Percentiles rank a stretch among this genome's conserved stretches.
Conservation (phyloP, 78 protist species). For the Ministeria vibrans region DNA sequence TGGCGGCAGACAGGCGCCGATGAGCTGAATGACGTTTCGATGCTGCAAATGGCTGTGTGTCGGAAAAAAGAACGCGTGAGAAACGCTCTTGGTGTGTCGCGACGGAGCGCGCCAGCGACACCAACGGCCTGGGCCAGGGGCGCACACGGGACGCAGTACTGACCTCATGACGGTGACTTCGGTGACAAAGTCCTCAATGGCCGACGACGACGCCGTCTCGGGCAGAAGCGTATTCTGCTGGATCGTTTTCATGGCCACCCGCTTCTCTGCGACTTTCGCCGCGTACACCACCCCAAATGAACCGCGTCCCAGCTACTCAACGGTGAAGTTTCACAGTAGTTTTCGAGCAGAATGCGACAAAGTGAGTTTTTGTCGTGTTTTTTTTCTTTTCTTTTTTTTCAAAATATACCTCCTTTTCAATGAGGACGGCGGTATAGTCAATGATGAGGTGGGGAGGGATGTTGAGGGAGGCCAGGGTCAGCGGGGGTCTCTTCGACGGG, state of each 20-base stretch:
- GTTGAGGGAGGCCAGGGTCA: too few species aligned
- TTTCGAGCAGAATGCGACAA: too few species aligned
- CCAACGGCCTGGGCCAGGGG: background rate
- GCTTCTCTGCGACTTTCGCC: background rate
- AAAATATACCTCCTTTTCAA: too few species aligned
- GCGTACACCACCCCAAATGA: background rate
- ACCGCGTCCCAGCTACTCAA: background rate
- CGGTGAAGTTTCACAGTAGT: too few species aligned
- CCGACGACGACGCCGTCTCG: background rate
- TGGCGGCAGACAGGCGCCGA: slow-evolving; percentile 1
- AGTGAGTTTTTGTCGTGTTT: too few species aligned
- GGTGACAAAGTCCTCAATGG: background rate
- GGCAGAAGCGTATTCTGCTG: background rate
- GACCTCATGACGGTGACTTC: background rate
- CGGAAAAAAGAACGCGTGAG: background rate
- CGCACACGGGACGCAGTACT: background rate
- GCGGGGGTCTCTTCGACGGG: too few species aligned
- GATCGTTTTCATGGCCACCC: background rate
- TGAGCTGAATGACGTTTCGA: background rate
- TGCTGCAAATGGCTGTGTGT: background rate
- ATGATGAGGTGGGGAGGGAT: too few species aligned
- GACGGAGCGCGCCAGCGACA: background rate
- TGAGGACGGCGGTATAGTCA: too few species aligned
- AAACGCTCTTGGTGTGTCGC: background rate
- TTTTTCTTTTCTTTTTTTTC: too few species aligned